phyloP scores from a whole-genome alignment of 2,329 filamentous ascomycete genomes.

The Corinectria fuckeliana region DNA sequence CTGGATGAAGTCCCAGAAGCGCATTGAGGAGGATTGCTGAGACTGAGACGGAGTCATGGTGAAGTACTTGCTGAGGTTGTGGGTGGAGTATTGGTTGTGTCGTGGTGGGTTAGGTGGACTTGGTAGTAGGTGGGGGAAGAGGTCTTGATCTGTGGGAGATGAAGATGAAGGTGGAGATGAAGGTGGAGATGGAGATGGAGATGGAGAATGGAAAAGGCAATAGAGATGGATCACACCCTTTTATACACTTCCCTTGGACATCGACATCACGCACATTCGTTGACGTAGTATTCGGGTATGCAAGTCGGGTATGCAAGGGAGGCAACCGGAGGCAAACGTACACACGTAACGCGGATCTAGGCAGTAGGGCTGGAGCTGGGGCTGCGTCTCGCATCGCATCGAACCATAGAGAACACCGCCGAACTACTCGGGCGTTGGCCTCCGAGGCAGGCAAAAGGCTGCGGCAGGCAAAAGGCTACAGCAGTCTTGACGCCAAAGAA shows the following conservation, averaged over 20 bases:
- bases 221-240: not conserved
- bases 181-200: not conserved
- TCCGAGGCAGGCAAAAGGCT: not conserved
- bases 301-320: not conserved
- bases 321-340: constrained; percentile 19
- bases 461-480: too few relatives aligned
- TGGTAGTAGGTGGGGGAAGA: not conserved
- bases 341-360: constrained; percentile 20
- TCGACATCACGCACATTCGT: not conserved
- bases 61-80: constrained; percentile 18
- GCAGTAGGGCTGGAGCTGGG: constrained; percentile 29
- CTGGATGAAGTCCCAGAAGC: constrained; percentile 47
- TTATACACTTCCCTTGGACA: not conserved
- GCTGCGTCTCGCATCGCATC: constrained; percentile 4
- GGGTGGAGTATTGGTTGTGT: constrained; percentile 1
- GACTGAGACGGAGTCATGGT: constrained; percentile 36
- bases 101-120: constrained; percentile 1
- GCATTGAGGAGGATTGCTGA: constrained; percentile 32
- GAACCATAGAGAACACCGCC: constrained; percentile 30
- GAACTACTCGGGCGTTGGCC: constrained; percentile 15
- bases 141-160: constrained; percentile 13
- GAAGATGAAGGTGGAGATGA: not conserved
- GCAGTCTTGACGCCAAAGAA: not conserved
- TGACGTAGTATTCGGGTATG: not conserved
- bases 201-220: not conserved